Conservation (phyloP, 495 filamentous ascomycete genomes). For the Trichoderma orchidacearum region DNA sequence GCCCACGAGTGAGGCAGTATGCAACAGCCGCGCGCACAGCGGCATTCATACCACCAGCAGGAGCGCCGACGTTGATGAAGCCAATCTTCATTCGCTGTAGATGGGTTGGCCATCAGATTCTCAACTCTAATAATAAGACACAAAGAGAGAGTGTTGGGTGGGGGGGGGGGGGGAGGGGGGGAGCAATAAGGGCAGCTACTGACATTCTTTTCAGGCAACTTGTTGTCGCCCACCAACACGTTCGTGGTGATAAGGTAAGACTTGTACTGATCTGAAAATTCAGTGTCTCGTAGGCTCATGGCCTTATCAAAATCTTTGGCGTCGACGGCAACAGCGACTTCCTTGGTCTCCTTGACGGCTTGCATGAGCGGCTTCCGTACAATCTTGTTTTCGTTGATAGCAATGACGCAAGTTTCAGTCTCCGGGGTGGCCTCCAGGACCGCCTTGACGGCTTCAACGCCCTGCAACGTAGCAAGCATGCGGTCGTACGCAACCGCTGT, state of each 20-base stretch:
- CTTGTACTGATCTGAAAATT: constrained; percentile 86
- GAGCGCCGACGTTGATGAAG: constrained; percentile 93
- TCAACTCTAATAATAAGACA: not conserved
- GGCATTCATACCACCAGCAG: constrained; percentile 98
- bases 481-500: constrained; percentile 88
- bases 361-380: constrained; percentile 75
- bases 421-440: constrained; percentile 86
- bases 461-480: constrained; percentile 84
- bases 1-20: constrained; percentile 90
- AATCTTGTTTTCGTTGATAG: constrained; percentile 97
- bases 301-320: constrained; percentile 70
- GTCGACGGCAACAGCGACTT: constrained; percentile 68
- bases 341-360: constrained; percentile 72
- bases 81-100: constrained; percentile 75
- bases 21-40: constrained; percentile 88
- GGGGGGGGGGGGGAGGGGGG: no score
- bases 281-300: constrained; percentile 76
- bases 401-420: constrained; percentile 86
- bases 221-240: constrained; percentile 24
- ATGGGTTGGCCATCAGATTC: constrained; percentile 11
- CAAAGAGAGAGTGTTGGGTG: no score
- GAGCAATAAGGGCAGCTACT: constrained; percentile 8
- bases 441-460: constrained; percentile 90
- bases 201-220: constrained; percentile 63
- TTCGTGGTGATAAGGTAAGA: constrained; percentile 82